Evolutionary conservation across 2,329 filamentous ascomycete genomes (phyloP), one percentile per base, ranked within the genome.

Genomic region (Aspergillus bombycis): DNA sequence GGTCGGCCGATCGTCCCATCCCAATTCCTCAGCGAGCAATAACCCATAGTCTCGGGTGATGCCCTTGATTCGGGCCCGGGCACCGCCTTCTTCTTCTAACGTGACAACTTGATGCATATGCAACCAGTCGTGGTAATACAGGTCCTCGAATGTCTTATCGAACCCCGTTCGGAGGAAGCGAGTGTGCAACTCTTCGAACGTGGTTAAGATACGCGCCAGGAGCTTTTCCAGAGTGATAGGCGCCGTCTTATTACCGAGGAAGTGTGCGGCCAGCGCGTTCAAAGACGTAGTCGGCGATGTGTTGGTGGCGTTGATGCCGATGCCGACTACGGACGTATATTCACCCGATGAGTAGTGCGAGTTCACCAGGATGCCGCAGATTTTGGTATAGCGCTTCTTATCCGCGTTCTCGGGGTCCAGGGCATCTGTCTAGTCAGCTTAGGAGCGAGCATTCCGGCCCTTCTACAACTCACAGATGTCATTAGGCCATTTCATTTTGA

Each of bases 401-500:
- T 80, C 77, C 2, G 82, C 82, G 54, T 83, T 83, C 59, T 78
- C 81, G 7, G 86, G 91, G 72, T 93, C 89, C 26, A 87, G 82
- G 0, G 89, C 90, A 72, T 93, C 87, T 87, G 43, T 7, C 14
- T n/a, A 21, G 21, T 67, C 48, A 64, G 62, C 38, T 21, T 66
- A 50, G 30, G 2, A 9, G 16, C 8, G 2, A 16, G 28, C 7
- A 53, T 52, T 2, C 19, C 34, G n/a, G 26, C 36, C 3, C 5
- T 9, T n/a, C n/a, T 50, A 5, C 9, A 50, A 78, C 84, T 77
- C 78, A 89, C 88, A 94, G 60, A 99, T 92, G 74, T 99, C 95
- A 72, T 99, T 99, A 12, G 95, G 95, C 95, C 95, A 99, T 78
- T 99, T 99, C 36, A 99, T 80, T 75, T 91, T 93, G 46, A 99